Evolutionary conservation across 2,329 filamentous ascomycete genomes (phyloP).

Genomic region (Alternaria tenuissima): DNA sequence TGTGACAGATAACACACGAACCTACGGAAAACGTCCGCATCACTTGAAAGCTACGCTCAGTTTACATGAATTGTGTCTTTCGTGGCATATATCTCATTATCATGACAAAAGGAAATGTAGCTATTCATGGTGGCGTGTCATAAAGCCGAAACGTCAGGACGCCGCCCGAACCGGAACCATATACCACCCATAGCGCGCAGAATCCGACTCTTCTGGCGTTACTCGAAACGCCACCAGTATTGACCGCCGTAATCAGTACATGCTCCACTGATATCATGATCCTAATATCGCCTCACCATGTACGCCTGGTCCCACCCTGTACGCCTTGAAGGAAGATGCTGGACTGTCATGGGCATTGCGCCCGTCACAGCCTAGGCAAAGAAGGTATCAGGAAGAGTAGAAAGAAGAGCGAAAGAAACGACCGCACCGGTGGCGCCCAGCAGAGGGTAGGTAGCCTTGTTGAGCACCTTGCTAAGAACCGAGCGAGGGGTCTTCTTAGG

Average conservation of each 20-base stretch:
- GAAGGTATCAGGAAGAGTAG: constrained; percentile 33
- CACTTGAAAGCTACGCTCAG: background rate
- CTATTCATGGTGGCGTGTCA: constrained; percentile 5
- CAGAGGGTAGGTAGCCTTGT: constrained; percentile 25
- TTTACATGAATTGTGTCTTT: background rate
- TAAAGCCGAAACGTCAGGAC: background rate
- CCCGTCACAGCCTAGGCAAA: constrained; percentile 17
- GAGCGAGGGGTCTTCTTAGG: constrained; percentile 32
- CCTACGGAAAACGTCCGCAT: background rate
- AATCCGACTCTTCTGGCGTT: background rate
- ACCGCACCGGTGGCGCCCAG: constrained; percentile 28
- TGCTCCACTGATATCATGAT: background rate
- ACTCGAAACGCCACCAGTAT: background rate
- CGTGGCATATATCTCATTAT: constrained; percentile 7
- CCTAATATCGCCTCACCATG: background rate
- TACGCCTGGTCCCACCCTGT: background rate
- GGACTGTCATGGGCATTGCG: background rate
- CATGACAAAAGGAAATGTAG: background rate
- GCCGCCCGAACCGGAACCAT: constrained; percentile 6
- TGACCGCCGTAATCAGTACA: constrained; percentile 3
- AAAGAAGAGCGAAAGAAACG: constrained; percentile 30
- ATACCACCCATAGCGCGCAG: background rate
- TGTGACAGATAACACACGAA: background rate
- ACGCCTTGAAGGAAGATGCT: constrained; percentile 5
- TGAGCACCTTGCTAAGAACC: constrained; percentile 21